Evolutionary conservation across 306 rosid species (phyloP).

Genomic region (Cyamopsis tetragonoloba): DNA sequence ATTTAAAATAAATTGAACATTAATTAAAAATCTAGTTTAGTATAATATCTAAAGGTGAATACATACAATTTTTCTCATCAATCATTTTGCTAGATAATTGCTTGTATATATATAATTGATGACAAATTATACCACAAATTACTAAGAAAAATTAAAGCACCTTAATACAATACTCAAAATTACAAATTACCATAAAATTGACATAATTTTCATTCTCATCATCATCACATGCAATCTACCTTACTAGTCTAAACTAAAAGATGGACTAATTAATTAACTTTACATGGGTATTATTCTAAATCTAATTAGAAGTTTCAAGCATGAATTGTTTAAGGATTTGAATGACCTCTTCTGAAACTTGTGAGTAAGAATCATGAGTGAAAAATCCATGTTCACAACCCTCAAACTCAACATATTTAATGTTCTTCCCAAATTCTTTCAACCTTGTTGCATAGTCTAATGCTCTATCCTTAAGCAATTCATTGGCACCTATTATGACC

Average conservation of each 20-base stretch:
- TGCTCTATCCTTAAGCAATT: constrained; percentile 80
- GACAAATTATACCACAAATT: neutral
- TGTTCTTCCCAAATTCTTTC: constrained; percentile 50
- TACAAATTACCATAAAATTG: neutral
- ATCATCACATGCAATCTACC: no score
- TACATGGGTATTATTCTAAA: neutral
- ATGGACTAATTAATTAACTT: neutral
- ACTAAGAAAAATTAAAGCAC: neutral
- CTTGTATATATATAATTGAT: no score
- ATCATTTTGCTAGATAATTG: no score
- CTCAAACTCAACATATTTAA: constrained; percentile 65
- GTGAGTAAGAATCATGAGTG: constrained; percentile 57
- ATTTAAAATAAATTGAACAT: no score
- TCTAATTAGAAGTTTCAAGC: constrained; percentile 34
- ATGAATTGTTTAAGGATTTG: constrained; percentile 53
- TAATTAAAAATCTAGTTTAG: no score
- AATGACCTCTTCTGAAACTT: constrained; percentile 39
- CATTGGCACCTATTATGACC: constrained; percentile 68
- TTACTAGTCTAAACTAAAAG: neutral
- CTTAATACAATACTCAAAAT: neutral
- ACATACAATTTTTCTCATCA: no score
- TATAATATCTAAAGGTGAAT: no score
- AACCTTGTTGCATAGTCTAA: constrained; percentile 47
- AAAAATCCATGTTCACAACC: constrained; percentile 82
- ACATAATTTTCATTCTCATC: neutral